These are phyloP conservation scores for Apiospora koreana DNA, from an alignment of 2,329 filamentous ascomycete species.

Conservation along the genomic window DNA sequence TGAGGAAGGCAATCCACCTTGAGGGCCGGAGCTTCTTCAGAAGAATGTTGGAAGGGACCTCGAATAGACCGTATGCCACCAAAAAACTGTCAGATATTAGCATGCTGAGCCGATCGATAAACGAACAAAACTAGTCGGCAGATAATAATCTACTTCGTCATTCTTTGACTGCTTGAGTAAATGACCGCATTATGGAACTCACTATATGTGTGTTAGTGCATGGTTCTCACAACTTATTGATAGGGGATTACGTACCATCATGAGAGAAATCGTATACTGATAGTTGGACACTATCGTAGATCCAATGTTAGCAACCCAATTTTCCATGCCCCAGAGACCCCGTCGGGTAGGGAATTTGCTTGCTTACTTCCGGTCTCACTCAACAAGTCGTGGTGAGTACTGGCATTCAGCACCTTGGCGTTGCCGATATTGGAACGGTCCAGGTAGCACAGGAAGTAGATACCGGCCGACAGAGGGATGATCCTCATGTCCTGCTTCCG, in stretches of 20 bases:
- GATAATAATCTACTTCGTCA: not conserved
- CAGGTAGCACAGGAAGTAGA: conserved; percentile 59
- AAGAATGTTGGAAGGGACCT: conserved; percentile 63
- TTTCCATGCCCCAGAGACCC: not conserved
- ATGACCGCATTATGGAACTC: not conserved
- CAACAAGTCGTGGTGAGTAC: conserved; percentile 37
- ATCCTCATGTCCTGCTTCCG: conserved; percentile 54
- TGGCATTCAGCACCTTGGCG: conserved; percentile 39
- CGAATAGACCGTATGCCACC: conserved; percentile 58
- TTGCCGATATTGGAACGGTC: conserved; percentile 56
- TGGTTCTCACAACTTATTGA: not conserved
- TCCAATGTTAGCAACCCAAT: not conserved
- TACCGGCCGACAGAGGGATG: conserved; percentile 52
- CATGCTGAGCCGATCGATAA: not conserved
- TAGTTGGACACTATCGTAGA: conserved; percentile 22
- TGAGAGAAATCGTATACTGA: conserved; percentile 38
- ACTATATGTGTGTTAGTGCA: not conserved
- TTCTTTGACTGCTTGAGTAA: not conserved
- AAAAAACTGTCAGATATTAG: conserved; percentile 42
- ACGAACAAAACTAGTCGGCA: not conserved
- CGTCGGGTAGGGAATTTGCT: too few relatives aligned
- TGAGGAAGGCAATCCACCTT: conserved; percentile 63
- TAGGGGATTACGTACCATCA: conserved; percentile 24
- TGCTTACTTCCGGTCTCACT: conserved; percentile 27
- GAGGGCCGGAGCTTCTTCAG: conserved; percentile 61